phyloP scores from a whole-genome alignment of 2,329 filamentous ascomycete species.

The Pseudogymnoascus sp. region DNA sequence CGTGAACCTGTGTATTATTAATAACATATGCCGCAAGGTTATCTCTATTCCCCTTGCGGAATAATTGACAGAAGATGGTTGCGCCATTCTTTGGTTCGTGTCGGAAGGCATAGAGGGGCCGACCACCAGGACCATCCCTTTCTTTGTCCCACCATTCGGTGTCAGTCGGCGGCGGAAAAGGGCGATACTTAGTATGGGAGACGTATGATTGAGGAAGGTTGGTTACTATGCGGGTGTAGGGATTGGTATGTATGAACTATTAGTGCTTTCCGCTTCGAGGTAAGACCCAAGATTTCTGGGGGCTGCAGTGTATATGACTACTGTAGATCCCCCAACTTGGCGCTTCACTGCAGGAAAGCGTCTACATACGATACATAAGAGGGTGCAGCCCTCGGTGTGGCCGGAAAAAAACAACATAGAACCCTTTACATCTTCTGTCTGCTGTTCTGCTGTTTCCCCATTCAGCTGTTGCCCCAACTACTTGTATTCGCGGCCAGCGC shows the following conservation, averaged over 20 bases:
- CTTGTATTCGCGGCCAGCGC: neutral
- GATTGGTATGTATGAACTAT: neutral
- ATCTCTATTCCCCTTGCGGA: neutral
- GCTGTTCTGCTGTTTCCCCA: neutral
- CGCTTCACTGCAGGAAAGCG: neutral
- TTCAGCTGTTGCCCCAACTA: neutral
- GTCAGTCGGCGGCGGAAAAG: too few relatives aligned
- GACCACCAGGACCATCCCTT: neutral
- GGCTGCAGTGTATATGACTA: neutral
- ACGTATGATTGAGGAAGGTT: neutral
- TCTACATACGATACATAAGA: neutral
- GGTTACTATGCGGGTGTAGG: neutral
- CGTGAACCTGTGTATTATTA: neutral
- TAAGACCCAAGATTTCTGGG: neutral
- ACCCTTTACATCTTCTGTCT: neutral
- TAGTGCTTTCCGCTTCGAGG: neutral
- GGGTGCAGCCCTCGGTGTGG: neutral
- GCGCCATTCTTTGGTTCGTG: neutral
- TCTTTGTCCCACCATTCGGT: neutral
- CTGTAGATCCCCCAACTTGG: neutral
- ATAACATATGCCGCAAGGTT: neutral
- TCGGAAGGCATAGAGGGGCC: neutral
- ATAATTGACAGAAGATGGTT: neutral
- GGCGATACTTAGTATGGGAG: neutral
- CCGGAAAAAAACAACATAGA: neutral